phyloP scores from a whole-genome alignment of 2,329 filamentous ascomycete genomes.

The Cladosporium colombiae region DNA sequence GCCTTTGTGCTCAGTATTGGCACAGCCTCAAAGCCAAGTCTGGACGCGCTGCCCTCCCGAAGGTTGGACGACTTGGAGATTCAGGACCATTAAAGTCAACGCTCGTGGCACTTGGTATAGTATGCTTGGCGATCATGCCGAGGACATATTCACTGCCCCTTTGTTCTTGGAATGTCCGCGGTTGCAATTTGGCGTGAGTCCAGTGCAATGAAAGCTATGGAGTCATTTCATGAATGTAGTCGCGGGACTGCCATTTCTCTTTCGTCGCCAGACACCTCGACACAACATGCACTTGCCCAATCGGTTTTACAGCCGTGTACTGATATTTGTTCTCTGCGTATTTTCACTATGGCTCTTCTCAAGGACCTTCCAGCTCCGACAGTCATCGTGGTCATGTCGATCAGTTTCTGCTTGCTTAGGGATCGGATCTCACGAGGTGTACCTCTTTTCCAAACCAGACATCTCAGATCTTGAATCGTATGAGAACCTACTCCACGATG shows the following conservation, averaged over 20 bases:
- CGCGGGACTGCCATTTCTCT: background rate
- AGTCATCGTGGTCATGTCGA: constrained; percentile 8
- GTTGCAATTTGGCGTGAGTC: background rate
- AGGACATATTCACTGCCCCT: background rate
- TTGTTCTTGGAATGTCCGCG: background rate
- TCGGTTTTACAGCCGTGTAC: background rate
- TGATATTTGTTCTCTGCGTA: background rate
- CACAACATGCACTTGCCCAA: background rate
- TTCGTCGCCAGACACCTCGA: background rate
- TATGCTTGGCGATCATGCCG: background rate
- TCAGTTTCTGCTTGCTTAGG: constrained; percentile 2
- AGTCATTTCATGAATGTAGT: background rate
- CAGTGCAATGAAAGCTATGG: background rate
- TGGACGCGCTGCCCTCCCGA: background rate
- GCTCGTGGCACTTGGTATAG: background rate
- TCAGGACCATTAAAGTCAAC: background rate
- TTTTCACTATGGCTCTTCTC: constrained; percentile 5
- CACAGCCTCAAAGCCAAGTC: background rate
- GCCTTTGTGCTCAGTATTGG: background rate
- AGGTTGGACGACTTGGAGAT: background rate
- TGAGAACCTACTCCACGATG: constrained; percentile 19
- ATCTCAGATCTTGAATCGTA: background rate
- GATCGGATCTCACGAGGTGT: background rate
- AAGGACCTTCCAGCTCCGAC: constrained; percentile 7
- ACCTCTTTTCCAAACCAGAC: background rate